Conservation (phyloP, 371 early-diverging fungal species). For the Polyrhizophydium stewartii region DNA sequence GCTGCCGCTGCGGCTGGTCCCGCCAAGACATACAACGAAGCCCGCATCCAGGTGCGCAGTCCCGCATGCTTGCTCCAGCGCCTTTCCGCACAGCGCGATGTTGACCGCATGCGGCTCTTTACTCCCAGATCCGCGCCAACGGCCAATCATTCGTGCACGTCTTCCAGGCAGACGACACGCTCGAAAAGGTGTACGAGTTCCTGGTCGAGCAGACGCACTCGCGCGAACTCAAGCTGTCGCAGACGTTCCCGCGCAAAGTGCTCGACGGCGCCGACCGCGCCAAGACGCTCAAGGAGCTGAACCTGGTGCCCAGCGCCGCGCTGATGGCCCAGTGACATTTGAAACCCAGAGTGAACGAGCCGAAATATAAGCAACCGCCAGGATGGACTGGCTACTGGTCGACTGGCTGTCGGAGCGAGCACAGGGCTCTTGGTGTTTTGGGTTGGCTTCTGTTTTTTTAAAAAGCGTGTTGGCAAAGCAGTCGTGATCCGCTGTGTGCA, state of each 20-base stretch:
- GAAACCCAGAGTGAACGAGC: no score
- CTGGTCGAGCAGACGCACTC: conserved; percentile 43
- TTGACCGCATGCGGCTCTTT: no score
- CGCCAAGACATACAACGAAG: conserved; percentile 63
- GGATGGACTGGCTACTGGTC: no score
- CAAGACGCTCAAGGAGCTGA: conserved; percentile 38
- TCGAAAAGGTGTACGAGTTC: conserved; percentile 61
- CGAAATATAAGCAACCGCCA: no score
- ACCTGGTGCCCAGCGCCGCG: conserved; percentile 38
- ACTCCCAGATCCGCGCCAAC: conserved; percentile 51
- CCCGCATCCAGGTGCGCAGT: conserved; percentile 60
- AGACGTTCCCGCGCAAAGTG: conserved; percentile 71
- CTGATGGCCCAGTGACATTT: conserved; percentile 27
- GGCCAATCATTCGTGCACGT: conserved; percentile 57
- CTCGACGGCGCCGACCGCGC: conserved; percentile 24
- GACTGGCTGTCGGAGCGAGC: no score
- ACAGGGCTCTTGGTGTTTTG: no score
- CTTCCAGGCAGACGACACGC: conserved; percentile 66
- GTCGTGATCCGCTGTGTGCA: no score
- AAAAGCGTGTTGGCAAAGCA: no score
- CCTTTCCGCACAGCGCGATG: conserved; percentile 1
- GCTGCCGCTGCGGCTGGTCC: conserved; percentile 21
- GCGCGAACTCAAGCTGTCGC: conserved; percentile 53
- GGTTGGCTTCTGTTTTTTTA: no score
- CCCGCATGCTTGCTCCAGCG: not conserved